Conservation (phyloP, 371 early-diverging fungal species). For the Entomophthora muscae region DNA sequence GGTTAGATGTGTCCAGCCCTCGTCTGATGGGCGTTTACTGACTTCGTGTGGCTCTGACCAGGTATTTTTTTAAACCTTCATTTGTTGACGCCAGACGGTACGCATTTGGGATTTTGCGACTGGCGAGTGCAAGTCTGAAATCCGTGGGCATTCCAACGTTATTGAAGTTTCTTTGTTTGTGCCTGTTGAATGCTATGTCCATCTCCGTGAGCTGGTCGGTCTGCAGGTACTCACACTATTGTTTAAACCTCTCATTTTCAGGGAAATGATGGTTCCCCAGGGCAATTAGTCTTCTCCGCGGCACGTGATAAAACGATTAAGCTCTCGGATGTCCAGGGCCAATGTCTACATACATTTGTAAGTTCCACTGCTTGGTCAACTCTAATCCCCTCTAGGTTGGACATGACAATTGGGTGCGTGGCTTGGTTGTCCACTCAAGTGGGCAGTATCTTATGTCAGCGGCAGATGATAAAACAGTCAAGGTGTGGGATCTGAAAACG, state of each 20-base stretch:
- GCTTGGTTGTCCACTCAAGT: conserved; percentile 57
- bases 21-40: conserved; percentile 50
- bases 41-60: conserved; percentile 74
- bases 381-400: conserved; percentile 32
- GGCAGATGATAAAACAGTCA: conserved; percentile 72
- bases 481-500: conserved; percentile 73
- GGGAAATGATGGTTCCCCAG: conserved; percentile 27
- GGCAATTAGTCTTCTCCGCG: conserved; percentile 59
- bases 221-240: conserved; percentile 25
- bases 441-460: conserved; percentile 62
- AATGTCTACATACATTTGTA: conserved; percentile 55
- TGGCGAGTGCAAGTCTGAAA: conserved; percentile 56
- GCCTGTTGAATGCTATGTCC: conserved; percentile 40
- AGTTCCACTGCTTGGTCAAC: conserved; percentile 3
- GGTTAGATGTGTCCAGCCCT: conserved; percentile 53
- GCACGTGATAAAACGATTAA: conserved; percentile 80
- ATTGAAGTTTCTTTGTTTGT: conserved; percentile 78
- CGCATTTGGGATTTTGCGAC: conserved; percentile 59
- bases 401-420: conserved; percentile 92
- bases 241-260: conserved; percentile 1
- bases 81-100: conserved; percentile 30
- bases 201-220: conserved; percentile 46
- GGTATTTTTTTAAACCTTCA: conserved; percentile 18
- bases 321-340: conserved; percentile 64
- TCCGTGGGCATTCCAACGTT: conserved; percentile 87